phyloP scores from a whole-genome alignment of 164 flowering plant species.

The Vitis riparia region DNA sequence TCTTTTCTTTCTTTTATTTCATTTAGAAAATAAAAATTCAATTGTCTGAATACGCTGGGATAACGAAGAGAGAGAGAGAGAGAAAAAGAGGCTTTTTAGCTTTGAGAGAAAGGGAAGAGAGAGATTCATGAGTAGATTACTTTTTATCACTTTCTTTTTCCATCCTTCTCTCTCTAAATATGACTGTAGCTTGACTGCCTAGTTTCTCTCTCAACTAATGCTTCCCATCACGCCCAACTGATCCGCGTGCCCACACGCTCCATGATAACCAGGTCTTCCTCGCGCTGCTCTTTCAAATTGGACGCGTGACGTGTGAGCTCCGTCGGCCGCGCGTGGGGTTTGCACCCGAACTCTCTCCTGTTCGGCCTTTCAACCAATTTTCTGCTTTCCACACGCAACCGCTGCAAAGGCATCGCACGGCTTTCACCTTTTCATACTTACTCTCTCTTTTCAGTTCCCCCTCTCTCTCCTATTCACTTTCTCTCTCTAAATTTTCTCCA shows the following conservation, averaged over 20 bases:
- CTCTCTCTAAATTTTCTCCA: background rate
- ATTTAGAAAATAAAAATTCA: background rate
- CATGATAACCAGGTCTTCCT: too few relatives aligned
- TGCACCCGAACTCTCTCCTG: background rate
- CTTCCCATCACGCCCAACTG: background rate
- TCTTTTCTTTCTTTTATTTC: background rate
- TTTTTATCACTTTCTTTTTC: background rate
- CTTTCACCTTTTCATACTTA: slow-evolving; percentile 35
- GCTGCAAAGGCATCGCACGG: slow-evolving; percentile 47
- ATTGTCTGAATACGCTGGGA: slow-evolving; percentile 7
- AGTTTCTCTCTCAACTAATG: background rate
- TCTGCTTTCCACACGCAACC: slow-evolving; percentile 65
- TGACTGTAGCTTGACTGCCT: slow-evolving; percentile 26
- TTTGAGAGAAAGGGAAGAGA: slow-evolving; percentile 8
- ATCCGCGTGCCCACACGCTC: background rate
- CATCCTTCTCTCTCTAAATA: slow-evolving; percentile 1
- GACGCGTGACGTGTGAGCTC: too few relatives aligned
- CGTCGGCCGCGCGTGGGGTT: too few relatives aligned
- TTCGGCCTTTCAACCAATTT: slow-evolving; percentile 40
- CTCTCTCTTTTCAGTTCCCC: slow-evolving; percentile 1
- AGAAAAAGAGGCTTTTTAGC: background rate
- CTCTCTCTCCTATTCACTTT: background rate
- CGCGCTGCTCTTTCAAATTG: too few relatives aligned
- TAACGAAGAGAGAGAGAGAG: slow-evolving; percentile 1
- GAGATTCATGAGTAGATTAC: slow-evolving; percentile 13